These are phyloP conservation scores for Aspergillus kassunensis DNA, from an alignment of 495 filamentous ascomycete genomes.

Conservation along the genomic window DNA sequence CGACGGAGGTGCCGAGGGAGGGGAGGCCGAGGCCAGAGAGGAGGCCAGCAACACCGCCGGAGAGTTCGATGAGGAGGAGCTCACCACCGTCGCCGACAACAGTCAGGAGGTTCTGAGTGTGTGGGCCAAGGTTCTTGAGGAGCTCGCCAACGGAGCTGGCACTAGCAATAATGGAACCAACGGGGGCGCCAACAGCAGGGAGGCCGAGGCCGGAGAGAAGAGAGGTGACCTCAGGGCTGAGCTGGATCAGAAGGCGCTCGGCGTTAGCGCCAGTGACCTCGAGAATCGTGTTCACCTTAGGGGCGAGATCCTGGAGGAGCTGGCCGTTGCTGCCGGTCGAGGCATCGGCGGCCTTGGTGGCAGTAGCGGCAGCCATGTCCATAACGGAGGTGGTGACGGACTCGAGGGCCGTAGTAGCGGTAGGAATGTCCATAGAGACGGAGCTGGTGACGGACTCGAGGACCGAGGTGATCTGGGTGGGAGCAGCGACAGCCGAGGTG, in stretches of 20 bases:
- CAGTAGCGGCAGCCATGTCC: conserved; percentile 13
- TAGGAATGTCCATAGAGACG: conserved; percentile 18
- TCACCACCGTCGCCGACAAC: conserved; percentile 30
- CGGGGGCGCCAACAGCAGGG: conserved; percentile 21
- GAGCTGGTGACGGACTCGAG: conserved; percentile 16
- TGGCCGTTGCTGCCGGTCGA: conserved; percentile 23
- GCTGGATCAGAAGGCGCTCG: conserved; percentile 32
- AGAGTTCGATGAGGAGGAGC: conserved; percentile 35
- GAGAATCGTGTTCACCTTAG: conserved; percentile 27
- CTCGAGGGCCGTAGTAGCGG: conserved; percentile 15
- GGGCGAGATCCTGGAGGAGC: conserved; percentile 31
- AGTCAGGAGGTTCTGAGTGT: conserved; percentile 30
- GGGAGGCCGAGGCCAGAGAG: conserved; percentile 38
- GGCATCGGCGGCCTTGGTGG: conserved; percentile 11
- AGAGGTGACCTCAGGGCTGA: conserved; percentile 28
- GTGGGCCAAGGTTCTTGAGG: conserved; percentile 29
- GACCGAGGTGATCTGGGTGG: conserved; percentile 23
- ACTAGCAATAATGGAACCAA: conserved; percentile 28
- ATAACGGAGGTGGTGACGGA: conserved; percentile 15
- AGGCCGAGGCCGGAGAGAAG: conserved; percentile 32
- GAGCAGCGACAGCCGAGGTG: conserved; percentile 31
- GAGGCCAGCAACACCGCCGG: conserved; percentile 28
- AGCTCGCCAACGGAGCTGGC: conserved; percentile 36
- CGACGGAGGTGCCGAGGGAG: conserved; percentile 27
- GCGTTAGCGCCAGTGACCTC: conserved; percentile 31